Percentiles rank a stretch among this genome's conserved stretches.
Evolutionary conservation across 164 flowering plant genomes (phyloP).

Genomic region (Magnolia officinalis): DNA sequence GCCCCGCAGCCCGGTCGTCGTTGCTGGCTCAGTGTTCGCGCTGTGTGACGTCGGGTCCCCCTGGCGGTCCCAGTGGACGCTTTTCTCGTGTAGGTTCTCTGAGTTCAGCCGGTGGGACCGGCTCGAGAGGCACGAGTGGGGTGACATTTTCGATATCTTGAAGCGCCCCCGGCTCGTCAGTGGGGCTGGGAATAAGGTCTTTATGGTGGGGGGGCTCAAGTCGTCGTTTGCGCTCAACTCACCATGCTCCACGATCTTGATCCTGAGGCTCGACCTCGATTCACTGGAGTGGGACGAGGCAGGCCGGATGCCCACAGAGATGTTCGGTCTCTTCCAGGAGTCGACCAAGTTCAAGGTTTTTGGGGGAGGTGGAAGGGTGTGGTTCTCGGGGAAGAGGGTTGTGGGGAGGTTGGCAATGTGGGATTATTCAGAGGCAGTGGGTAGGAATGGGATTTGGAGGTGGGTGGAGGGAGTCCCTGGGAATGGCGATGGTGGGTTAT

Average conservation of each 20-base stretch:
- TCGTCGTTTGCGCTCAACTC: slow-evolving; percentile 67
- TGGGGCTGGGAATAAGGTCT: slow-evolving; percentile 40
- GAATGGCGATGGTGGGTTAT: slow-evolving; percentile 53
- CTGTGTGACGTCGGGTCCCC: slow-evolving; percentile 88
- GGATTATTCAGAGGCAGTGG: slow-evolving; percentile 37
- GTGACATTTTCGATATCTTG: slow-evolving; percentile 82
- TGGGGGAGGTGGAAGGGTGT: slow-evolving; percentile 76
- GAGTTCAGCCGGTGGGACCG: slow-evolving; percentile 47
- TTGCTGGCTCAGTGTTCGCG: slow-evolving; percentile 44
- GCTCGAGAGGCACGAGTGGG: slow-evolving; percentile 79
- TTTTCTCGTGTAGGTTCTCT: slow-evolving; percentile 40
- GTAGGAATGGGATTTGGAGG: slow-evolving; percentile 56
- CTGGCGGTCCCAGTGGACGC: slow-evolving; percentile 88
- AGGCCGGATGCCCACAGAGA: slow-evolving; percentile 78
- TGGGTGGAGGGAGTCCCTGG: slow-evolving; percentile 80
- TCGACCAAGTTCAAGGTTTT: slow-evolving; percentile 89
- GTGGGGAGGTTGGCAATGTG: slow-evolving; percentile 68
- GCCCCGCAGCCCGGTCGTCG: slow-evolving; percentile 79
- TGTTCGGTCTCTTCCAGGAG: slow-evolving; percentile 64
- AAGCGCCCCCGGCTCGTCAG: slow-evolving; percentile 72
- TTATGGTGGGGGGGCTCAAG: slow-evolving; percentile 86
- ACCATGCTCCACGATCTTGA: slow-evolving; percentile 68
- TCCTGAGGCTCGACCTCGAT: slow-evolving; percentile 73
- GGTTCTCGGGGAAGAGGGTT: slow-evolving; percentile 71
- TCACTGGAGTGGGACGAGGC: slow-evolving; percentile 91